Conservation (phyloP, 345 rosid genomes). For the Ceriops tagal region DNA sequence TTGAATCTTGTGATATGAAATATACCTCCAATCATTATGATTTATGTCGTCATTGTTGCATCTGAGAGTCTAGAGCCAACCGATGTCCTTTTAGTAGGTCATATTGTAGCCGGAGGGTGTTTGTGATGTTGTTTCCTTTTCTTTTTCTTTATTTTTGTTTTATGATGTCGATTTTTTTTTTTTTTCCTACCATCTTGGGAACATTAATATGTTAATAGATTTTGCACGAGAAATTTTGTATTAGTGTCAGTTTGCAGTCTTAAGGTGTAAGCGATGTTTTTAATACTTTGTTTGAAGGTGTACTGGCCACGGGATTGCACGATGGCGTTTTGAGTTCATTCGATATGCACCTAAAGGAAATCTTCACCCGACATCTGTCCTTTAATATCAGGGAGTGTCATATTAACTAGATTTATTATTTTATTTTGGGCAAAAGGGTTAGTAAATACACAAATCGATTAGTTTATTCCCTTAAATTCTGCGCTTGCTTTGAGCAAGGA, state of each 20-base stretch:
- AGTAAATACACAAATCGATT: too few relatives aligned
- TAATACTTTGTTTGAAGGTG: constrained; percentile 18
- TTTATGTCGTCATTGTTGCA: neutral
- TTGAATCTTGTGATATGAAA: neutral
- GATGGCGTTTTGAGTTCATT: neutral
- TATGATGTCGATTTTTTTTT: constrained; percentile 18
- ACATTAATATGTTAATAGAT: constrained; percentile 40
- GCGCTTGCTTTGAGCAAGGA: too few relatives aligned
- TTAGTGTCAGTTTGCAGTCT: constrained; percentile 32
- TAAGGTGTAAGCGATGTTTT: constrained; percentile 22
- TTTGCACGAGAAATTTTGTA: constrained; percentile 31
- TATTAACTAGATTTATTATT: too few relatives aligned
- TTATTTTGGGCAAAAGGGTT: too few relatives aligned
- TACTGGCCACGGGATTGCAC: neutral
- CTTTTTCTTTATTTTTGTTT: constrained; percentile 14
- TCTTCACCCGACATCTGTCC: too few relatives aligned
- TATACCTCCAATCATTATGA: neutral
- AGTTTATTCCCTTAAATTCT: too few relatives aligned
- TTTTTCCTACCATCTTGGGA: neutral
- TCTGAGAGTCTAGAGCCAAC: constrained; percentile 19
- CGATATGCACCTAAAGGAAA: neutral
- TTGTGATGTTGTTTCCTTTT: constrained; percentile 28
- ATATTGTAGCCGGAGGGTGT: constrained; percentile 40
- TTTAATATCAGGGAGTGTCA: too few relatives aligned
- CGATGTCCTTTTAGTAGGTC: constrained; percentile 21